Evolutionary conservation across 192 early-diverging fungal species (phyloP), one percentile per base, ranked within the genome.

Genomic region (Helicostylum pulchrum): DNA sequence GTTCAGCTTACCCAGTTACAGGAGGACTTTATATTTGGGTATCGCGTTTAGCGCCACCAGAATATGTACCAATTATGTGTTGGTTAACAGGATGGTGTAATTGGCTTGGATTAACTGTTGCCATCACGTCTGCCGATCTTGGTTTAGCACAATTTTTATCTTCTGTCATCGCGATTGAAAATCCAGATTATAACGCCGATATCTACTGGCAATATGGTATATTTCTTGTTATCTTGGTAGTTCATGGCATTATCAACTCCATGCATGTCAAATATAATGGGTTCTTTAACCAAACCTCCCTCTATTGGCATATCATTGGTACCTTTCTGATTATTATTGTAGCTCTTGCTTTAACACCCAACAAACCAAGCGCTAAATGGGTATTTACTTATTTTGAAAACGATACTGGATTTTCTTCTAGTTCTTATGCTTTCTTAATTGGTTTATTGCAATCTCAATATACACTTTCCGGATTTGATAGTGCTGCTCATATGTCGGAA

Each of bases 41-140:
- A 14, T 77, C 81, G 30, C 66, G 70, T 21, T 59, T 84, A 21
- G 80, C 77, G 7, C 71, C 68, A 17, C 51, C 73, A 7, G 69
- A 73, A 44, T 80, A 77, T 75, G 80, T 75, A 0, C 82, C 82
- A 7, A 61, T 84, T 23, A 70, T 74, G 12, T 78, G 76, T 10
- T 84, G 78, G 78, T 34, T 84, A n/a, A 82, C 81, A 1, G 82
- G 82, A 6, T 84, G 77, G 55, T 79, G 73, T 61, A 82, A 82
- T 54, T 82, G 80, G 80, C 64, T 82, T 44, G 80, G 80, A 20
- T 67, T 82, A 51, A 51, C 57, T 61, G 76, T 78, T 6, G 79
- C 80, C 0, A 76, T 83, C 43, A 79, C 81, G 1, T 80, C 78
- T 14, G 72, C 81, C 10, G 81, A 83, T 64, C 62, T 83, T 11